Conservation (phyloP, 345 rosid genomes). For the Psidium friedrichsthalianum region DNA sequence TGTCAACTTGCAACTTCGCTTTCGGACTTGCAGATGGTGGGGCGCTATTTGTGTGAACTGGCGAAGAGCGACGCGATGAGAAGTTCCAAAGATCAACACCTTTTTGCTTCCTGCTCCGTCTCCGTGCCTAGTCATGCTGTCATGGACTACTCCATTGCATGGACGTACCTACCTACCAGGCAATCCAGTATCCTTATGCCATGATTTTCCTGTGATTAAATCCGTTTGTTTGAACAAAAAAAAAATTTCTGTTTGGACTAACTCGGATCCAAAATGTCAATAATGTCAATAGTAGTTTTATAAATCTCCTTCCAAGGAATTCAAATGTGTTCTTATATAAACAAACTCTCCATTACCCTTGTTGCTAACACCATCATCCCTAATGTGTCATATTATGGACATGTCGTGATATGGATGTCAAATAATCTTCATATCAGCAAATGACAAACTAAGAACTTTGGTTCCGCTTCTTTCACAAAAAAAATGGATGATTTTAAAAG, state of each 20-base stretch:
- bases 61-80: not conserved
- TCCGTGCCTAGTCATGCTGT: not conserved
- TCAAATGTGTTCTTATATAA: not conserved
- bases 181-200: too few species aligned
- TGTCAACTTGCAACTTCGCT: not conserved
- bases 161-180: not conserved
- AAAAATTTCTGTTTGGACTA: not conserved
- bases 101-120: not conserved
- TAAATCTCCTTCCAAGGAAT: not conserved
- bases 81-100: not conserved
- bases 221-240: not conserved
- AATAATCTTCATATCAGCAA: not conserved
- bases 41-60: not conserved
- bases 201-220: not conserved
- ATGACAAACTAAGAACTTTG: not conserved
- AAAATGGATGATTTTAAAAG: not conserved
- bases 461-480: fast-evolving
- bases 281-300: not conserved
- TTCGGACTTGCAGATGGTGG: not conserved
- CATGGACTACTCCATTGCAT: not conserved
- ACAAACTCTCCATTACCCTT: not conserved
- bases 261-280: not conserved
- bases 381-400: not conserved
- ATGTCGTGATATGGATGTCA: not conserved
- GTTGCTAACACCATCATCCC: not conserved